These are phyloP conservation scores for Primulina huaijiensis DNA, from an alignment of 257 asterid genomes.

Conservation along the genomic window DNA sequence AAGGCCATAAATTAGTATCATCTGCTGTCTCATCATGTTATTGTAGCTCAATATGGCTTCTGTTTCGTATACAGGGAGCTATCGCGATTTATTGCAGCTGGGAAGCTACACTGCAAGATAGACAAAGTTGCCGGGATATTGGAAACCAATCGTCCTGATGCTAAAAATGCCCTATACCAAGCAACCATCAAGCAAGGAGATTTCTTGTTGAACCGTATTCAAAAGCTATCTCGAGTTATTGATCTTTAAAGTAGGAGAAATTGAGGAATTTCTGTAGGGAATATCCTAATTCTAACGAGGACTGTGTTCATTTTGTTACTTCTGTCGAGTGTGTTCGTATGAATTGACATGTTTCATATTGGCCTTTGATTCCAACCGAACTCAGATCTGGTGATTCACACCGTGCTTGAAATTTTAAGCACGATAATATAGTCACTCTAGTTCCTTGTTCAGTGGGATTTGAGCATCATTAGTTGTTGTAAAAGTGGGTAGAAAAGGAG, in stretches of 20 bases:
- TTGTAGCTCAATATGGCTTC: not conserved
- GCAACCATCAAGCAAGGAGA: constrained; percentile 94
- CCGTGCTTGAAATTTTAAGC: not conserved
- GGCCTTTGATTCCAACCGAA: not conserved
- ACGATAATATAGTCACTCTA: not conserved
- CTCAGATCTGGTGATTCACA: not conserved
- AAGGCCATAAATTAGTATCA: not conserved
- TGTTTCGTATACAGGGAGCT: constrained; percentile 51
- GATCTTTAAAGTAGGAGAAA: constrained; percentile 50
- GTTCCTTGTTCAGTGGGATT: not conserved
- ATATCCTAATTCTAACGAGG: not conserved
- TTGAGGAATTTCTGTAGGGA: not conserved
- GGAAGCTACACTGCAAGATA: constrained; percentile 78
- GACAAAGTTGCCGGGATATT: constrained; percentile 83
- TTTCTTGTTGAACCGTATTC: constrained; percentile 84
- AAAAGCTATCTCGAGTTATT: constrained; percentile 89
- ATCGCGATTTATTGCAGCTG: constrained; percentile 78
- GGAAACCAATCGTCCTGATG: constrained; percentile 91
- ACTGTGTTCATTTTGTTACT: not conserved
- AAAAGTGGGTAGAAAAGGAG: not conserved
- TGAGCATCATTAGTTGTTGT: not conserved
- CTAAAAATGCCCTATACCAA: constrained; percentile 89
- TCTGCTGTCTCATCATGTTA: not conserved
- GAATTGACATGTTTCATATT: not conserved
- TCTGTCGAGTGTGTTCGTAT: constrained; percentile 11